phyloP scores from a whole-genome alignment of 2,329 filamentous ascomycete species.

The Penicillium sp. region DNA sequence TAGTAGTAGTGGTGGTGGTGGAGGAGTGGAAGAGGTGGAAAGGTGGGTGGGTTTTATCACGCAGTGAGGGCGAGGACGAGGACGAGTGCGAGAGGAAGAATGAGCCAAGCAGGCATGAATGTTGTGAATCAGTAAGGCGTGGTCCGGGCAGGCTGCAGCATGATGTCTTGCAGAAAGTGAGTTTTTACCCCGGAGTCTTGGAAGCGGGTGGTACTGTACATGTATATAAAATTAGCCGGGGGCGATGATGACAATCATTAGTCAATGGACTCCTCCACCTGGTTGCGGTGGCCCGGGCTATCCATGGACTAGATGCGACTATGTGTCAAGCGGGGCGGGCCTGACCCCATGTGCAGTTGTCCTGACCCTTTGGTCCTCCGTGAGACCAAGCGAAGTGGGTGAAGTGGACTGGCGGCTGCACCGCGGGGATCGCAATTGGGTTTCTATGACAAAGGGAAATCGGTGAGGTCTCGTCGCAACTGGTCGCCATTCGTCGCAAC shows the following conservation, averaged over 20 bases:
- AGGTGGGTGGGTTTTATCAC: constrained; percentile 14
- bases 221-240: constrained; percentile 26
- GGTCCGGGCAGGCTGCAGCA: constrained; percentile 16
- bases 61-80: neutral
- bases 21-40: constrained; percentile 8
- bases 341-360: constrained; percentile 17
- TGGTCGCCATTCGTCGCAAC: neutral
- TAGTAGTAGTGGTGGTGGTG: constrained; percentile 7
- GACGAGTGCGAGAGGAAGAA: constrained; percentile 9
- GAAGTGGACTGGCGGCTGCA: constrained; percentile 5
- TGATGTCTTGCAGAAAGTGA: constrained; percentile 15
- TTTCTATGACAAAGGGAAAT: constrained; percentile 25
- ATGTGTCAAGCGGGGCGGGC: constrained; percentile 24
- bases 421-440: constrained; percentile 1
- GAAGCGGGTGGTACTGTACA: constrained; percentile 7
- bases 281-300: constrained; percentile 10
- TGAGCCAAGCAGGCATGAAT: constrained; percentile 17
- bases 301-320: constrained; percentile 14
- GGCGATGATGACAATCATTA: constrained; percentile 25
- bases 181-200: constrained; percentile 23
- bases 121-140: constrained; percentile 12
- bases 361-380: constrained; percentile 15
- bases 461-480: neutral
- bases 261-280: constrained; percentile 15
- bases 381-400: constrained; percentile 15